Percentiles rank a stretch among this genome's conserved stretches.
Evolutionary conservation across 2,329 filamentous ascomycete species (phyloP).

Genomic region (Aspergillus niger): DNA sequence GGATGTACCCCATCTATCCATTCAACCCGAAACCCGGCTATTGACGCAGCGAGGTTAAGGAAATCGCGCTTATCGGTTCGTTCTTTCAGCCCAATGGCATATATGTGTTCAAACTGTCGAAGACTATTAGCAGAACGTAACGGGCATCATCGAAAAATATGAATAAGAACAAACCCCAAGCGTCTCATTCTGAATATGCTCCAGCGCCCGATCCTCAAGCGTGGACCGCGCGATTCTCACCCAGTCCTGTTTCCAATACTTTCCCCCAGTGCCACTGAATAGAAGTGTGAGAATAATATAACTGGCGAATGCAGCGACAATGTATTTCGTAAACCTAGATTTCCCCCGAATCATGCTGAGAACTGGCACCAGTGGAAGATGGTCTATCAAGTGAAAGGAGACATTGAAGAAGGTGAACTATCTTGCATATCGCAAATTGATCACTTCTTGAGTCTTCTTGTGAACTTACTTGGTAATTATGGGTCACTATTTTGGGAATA

Average conservation of each 20-base stretch:
- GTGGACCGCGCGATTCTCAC: slow-evolving; percentile 9
- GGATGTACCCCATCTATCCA: slow-evolving; percentile 49
- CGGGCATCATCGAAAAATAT: accelerated
- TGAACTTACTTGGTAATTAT: not conserved
- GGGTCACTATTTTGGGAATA: not conserved
- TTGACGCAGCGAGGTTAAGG: slow-evolving; percentile 45
- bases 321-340: not conserved
- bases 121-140: not conserved
- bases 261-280: not conserved
- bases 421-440: not conserved
- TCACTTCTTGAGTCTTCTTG: not conserved
- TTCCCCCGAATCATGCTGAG: not conserved
- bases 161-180: slow-evolving; percentile 24
- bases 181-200: slow-evolving; percentile 30
- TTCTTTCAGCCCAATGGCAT: slow-evolving; percentile 51
- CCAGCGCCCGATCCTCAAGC: slow-evolving; percentile 21
- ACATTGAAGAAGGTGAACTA: not conserved
- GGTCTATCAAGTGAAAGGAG: not conserved
- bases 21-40: slow-evolving; percentile 48
- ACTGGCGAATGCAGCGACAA: not conserved
- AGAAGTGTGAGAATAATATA: not conserved
- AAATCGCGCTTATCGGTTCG: slow-evolving; percentile 55
- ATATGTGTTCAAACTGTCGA: slow-evolving; percentile 47
- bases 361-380: not conserved
- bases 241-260: slow-evolving; percentile 1